These are phyloP conservation scores for Moringa oleifera DNA, from an alignment of 345 rosid genomes.

Conservation along the genomic window DNA sequence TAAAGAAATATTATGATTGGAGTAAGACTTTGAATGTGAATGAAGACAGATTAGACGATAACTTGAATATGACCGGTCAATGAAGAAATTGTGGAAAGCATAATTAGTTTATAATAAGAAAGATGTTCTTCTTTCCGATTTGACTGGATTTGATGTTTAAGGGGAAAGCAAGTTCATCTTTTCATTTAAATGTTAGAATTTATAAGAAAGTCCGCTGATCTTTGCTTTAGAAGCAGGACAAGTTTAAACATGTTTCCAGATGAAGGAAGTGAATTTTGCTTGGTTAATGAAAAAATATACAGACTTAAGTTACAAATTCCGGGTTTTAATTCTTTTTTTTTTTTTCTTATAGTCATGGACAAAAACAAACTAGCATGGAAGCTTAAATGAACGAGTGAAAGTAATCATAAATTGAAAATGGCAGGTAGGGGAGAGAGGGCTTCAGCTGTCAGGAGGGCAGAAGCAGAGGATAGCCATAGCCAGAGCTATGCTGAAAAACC, in stretches of 20 bases:
- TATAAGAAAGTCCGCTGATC: not conserved
- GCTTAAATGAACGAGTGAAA: not conserved
- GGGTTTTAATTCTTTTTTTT: too few relatives aligned
- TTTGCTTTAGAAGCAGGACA: not conserved
- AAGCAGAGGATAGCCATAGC: constrained; percentile 97
- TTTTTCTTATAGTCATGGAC: not conserved
- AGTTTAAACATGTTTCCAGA: not conserved
- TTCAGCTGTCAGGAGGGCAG: constrained; percentile 97
- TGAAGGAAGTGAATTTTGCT: not conserved
- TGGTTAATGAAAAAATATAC: not conserved
- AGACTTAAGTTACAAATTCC: not conserved
- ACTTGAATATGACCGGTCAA: constrained; percentile 14
- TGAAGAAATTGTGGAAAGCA: constrained; percentile 9
- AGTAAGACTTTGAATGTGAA: not conserved
- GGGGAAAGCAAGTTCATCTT: not conserved
- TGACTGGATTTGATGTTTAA: not conserved
- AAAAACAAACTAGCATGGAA: not conserved
- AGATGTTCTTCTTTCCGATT: not conserved
- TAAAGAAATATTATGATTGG: not conserved
- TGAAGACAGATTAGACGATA: not conserved
- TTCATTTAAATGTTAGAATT: too few relatives aligned
- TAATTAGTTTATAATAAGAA: constrained; percentile 6
- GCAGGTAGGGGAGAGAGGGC: constrained; percentile 97
- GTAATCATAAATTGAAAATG: constrained; percentile 24
- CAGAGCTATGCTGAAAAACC: constrained; percentile 95